A percentile compares a stretch with the other conserved stretches of the same genome.
Conservation (phyloP, 2,329 filamentous ascomycete genomes). For the Colletotrichum gloeosporioides region DNA sequence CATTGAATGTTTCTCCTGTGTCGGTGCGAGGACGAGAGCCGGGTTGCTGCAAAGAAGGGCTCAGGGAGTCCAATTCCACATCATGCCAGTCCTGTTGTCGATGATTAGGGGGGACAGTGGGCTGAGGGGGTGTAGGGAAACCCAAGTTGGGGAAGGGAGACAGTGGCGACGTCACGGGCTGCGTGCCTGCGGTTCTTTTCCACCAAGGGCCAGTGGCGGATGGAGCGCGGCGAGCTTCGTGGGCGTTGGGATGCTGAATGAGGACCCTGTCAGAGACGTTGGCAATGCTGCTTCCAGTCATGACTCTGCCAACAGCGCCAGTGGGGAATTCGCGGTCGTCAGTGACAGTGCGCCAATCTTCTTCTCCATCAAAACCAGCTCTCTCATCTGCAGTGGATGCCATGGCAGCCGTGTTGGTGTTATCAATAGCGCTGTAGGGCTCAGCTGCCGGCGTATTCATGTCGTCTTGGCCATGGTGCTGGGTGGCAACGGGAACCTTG, state of each 20-base stretch:
- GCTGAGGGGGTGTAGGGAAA: not conserved
- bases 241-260: not conserved
- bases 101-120: not conserved
- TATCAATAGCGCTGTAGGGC: conserved; percentile 6
- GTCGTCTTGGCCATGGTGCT: not conserved
- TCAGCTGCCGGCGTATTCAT: not conserved
- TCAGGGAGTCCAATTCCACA: not conserved
- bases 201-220: conserved; percentile 3
- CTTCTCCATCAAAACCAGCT: not conserved
- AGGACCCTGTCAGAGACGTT: conserved; percentile 19
- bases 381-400: not conserved
- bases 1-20: not conserved
- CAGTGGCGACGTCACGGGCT: not conserved
- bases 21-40: not conserved
- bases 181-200: not conserved
- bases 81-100: not conserved
- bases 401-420: not conserved
- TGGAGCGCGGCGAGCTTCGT: not conserved
- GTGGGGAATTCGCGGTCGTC: conserved; percentile 4
- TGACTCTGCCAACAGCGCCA: conserved; percentile 7
- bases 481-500: not conserved
- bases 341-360: conserved; percentile 22
- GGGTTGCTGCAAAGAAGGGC: not conserved
- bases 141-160: not conserved
- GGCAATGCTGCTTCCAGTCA: conserved; percentile 24